These are phyloP conservation scores for Iris macrosiphon DNA, from an alignment of 106 monocot species.

Conservation along the genomic window DNA sequence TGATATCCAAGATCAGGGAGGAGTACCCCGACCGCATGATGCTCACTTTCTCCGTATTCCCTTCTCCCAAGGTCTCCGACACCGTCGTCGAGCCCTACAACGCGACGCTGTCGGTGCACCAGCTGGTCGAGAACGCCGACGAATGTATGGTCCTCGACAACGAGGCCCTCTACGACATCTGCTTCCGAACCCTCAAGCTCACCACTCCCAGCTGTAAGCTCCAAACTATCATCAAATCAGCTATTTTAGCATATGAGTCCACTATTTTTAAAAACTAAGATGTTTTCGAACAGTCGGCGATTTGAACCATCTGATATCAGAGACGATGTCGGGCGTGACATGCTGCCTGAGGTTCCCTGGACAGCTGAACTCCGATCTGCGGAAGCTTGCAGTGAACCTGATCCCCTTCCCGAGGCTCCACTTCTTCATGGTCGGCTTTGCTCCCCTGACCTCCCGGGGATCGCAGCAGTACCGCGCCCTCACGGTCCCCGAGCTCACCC, in stretches of 20 bases:
- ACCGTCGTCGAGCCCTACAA: constrained; percentile 19
- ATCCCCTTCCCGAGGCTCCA: constrained; percentile 23
- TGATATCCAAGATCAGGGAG: constrained; percentile 18
- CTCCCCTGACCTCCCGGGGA: constrained; percentile 35
- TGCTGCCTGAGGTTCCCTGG: constrained; percentile 23
- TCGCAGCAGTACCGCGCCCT: constrained; percentile 46
- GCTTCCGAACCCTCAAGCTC: constrained; percentile 22
- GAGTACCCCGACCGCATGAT: constrained; percentile 24
- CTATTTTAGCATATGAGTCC: too few relatives aligned
- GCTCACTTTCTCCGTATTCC: constrained; percentile 21
- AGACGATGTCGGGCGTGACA: constrained; percentile 17
- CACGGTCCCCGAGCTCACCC: constrained; percentile 40
- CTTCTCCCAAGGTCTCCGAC: constrained; percentile 15
- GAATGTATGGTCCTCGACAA: constrained; percentile 14
- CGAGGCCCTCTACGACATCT: constrained; percentile 19
- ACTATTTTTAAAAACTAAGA: too few relatives aligned
- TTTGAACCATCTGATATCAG: constrained; percentile 17
- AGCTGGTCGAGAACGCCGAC: constrained; percentile 16
- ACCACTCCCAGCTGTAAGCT: constrained; percentile 18
- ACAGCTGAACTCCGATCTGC: constrained; percentile 19
- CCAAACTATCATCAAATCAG: too few relatives aligned
- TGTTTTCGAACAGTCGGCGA: constrained; percentile 15
- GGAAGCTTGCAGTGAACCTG: constrained; percentile 19
- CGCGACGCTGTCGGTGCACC: constrained; percentile 14
- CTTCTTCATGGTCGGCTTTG: constrained; percentile 26